Base-by-base conservation (phyloP, 495 filamentous ascomycete species). In the Paragyromitra xinjiangensis region DNA sequence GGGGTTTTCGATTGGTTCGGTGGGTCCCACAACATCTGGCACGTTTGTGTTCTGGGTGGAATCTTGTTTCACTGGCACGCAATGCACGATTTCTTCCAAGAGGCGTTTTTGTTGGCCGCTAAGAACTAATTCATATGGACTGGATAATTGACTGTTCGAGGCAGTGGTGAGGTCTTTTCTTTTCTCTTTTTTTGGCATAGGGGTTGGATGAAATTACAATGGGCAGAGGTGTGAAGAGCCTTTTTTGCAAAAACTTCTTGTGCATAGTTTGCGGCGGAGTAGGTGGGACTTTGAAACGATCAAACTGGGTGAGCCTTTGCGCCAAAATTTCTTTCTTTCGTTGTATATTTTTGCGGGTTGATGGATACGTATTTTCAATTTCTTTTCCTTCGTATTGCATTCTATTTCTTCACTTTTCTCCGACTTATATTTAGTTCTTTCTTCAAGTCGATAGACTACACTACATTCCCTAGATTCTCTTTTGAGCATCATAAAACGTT, bases 21-120 rank as follows among this genome's bases (percentile, higher is more conserved):
- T 34, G 93, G 92, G 63, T 94, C 91, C 83, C 95, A 99, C 84
- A 99, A 99, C 84, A 89, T 98, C 29, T 99, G 96, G 95, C 95
- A 99, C 84, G 83, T 97, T 51, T 96, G 96, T 24, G 95, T 99
- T 29, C 84, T 99, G 34, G 92, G 94, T 22, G 95, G 95, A n/a
- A 99, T 99, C 61, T 84, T 98, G 6, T 98, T 95, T 83, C 95
- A 99, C 85, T 99, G 98, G 83, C 86, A 87, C 29, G 95, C 95
- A 29, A 98, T 99, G 95, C 93, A 97, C 81, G 89, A 93, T 59
- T 94, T 99, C 81, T 99, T 99, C 79, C 85, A 91, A 0, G 86
- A 87, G 53, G 95, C 95, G n/a, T 97, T 97, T 84, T 82, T 85
- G 72, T 86, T 93, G 59, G 93, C 92, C 19, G 74, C 74, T 37